A percentile compares a stretch with the other conserved stretches of the same genome.
phyloP scores from a whole-genome alignment of 805 yeast genomes.

The Nakazawaea ishiwadae region DNA sequence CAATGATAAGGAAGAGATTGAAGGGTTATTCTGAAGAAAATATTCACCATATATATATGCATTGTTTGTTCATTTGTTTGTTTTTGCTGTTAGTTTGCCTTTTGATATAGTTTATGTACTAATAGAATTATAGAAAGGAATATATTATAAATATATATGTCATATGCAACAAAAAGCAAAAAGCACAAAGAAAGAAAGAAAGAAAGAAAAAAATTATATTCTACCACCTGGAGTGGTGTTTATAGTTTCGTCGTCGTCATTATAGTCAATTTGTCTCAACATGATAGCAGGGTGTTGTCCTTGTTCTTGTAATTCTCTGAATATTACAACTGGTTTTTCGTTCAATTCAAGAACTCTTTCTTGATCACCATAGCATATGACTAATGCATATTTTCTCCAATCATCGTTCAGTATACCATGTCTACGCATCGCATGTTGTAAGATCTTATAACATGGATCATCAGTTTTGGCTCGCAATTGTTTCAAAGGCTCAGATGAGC shows the following conservation, averaged over 20 bases:
- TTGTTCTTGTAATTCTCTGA: constrained; percentile 77
- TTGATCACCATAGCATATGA: constrained; percentile 86
- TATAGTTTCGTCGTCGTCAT: constrained; percentile 23
- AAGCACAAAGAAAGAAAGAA: no score
- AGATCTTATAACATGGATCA: constrained; percentile 83
- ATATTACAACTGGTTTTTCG: constrained; percentile 83
- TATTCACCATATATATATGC: constrained; percentile 1
- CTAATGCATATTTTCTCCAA: constrained; percentile 84
- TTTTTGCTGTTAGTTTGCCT: background rate
- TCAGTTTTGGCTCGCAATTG: constrained; percentile 83
- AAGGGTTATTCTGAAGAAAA: constrained; percentile 73
- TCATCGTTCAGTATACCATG: constrained; percentile 75
- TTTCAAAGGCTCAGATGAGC: constrained; percentile 62
- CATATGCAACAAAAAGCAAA: background rate
- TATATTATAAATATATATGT: background rate
- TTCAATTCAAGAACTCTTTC: constrained; percentile 79
- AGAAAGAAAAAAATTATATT: background rate
- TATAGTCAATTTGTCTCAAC: constrained; percentile 72
- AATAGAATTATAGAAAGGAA: no score
- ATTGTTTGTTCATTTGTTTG: background rate
- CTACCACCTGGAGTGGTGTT: constrained; percentile 13
- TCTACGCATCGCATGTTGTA: constrained; percentile 84
- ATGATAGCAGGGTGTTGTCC: constrained; percentile 90
- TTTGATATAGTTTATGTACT: no score
- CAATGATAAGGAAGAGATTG: constrained; percentile 74